phyloP scores from a whole-genome alignment of 1,284 basidiomycete genomes.

The Trichosporon coremiiforme region DNA sequence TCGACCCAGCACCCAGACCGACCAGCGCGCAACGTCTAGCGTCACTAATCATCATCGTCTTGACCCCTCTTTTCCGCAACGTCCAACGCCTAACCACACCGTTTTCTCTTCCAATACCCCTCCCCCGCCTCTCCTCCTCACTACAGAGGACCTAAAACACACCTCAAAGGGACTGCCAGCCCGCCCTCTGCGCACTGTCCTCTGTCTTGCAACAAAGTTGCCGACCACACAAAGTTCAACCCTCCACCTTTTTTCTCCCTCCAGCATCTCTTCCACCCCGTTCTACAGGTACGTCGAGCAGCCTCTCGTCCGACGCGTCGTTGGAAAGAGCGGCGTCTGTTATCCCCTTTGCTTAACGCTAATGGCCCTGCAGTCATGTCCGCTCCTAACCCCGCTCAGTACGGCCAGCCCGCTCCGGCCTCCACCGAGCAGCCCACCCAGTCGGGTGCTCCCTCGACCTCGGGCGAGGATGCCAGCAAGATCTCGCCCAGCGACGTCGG shows the following conservation, averaged over 20 bases:
- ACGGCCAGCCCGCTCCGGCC: slow-evolving; percentile 38
- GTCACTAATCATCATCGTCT: slow-evolving; percentile 16
- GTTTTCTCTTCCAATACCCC: neutral
- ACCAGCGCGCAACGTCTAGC: neutral
- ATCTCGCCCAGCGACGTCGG: slow-evolving; percentile 64
- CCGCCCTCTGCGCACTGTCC: slow-evolving; percentile 14
- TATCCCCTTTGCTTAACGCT: neutral
- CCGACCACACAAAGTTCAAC: slow-evolving; percentile 7
- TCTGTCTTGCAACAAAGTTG: slow-evolving; percentile 7
- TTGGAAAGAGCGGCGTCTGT: neutral
- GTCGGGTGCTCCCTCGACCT: slow-evolving; percentile 15
- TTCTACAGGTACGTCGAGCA: neutral
- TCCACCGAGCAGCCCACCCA: slow-evolving; percentile 29
- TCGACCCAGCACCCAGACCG: neutral
- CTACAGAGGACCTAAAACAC: slow-evolving; percentile 5
- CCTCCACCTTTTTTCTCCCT: slow-evolving; percentile 17
- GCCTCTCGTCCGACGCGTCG: too few relatives aligned
- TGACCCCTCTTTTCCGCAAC: slow-evolving; percentile 5
- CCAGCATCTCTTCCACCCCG: neutral
- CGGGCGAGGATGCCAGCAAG: slow-evolving; percentile 24
- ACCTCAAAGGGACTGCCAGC: slow-evolving; percentile 16
- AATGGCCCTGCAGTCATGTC: slow-evolving; percentile 4
- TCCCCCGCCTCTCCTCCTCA: slow-evolving; percentile 7
- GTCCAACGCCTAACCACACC: neutral
- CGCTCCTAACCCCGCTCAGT: slow-evolving; percentile 23